Evolutionary conservation across 148 eudicot species (phyloP).

Genomic region (Fagopyrum esculentum): DNA sequence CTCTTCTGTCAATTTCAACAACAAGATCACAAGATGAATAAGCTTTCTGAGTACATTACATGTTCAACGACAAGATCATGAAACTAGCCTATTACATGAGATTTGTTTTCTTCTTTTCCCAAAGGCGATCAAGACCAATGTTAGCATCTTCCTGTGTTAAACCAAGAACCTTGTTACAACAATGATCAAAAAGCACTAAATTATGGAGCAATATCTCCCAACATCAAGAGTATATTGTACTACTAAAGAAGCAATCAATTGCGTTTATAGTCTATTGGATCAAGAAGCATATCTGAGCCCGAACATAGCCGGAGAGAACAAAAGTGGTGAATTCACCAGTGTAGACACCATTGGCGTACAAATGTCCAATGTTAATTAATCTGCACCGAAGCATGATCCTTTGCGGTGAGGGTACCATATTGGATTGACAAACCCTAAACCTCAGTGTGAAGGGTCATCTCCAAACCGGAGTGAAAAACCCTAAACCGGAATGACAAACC

Average conservation of each 20-base stretch:
- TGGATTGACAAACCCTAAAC: neutral
- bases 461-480: neutral
- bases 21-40: no score
- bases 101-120: conserved; percentile 36
- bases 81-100: neutral
- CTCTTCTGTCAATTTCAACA: no score
- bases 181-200: neutral
- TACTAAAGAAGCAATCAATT: neutral
- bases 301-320: conserved; percentile 32
- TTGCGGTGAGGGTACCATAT: conserved; percentile 15
- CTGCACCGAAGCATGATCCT: conserved; percentile 39
- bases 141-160: conserved; percentile 40
- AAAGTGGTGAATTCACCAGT: conserved; percentile 23
- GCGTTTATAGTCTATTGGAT: neutral
- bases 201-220: neutral
- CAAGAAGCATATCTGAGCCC: conserved; percentile 25
- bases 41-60: no score
- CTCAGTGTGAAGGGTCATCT: neutral
- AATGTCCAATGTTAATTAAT: conserved; percentile 31
- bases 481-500: conserved; percentile 1
- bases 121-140: conserved; percentile 38
- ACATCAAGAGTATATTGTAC: neutral
- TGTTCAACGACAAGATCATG: no score
- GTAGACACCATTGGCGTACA: conserved; percentile 35
- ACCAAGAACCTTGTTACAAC: neutral